Conservation (phyloP, 1,139 yeast species). For the Scheffersomyces quercinus region DNA sequence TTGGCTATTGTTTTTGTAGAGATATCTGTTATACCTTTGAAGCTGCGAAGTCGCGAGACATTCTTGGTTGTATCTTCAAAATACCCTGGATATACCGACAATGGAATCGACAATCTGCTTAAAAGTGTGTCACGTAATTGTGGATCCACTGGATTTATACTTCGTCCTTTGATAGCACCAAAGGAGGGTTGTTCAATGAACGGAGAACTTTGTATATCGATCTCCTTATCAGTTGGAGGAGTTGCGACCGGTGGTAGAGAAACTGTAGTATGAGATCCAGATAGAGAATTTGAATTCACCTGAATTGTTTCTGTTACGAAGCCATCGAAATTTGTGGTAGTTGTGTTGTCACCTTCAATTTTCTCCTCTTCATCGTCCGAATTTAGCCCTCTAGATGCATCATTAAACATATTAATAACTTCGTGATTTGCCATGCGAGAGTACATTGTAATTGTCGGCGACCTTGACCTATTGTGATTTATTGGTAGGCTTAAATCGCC, state of each 20-base stretch:
- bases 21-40: constrained; percentile 36
- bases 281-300: constrained; percentile 8
- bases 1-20: constrained; percentile 32
- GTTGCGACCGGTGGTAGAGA: constrained; percentile 17
- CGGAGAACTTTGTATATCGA: constrained; percentile 43
- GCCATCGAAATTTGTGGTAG: constrained; percentile 46
- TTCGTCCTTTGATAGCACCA: constrained; percentile 9
- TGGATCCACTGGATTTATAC: constrained; percentile 34
- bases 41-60: constrained; percentile 31
- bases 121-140: constrained; percentile 24
- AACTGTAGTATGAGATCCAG: constrained; percentile 3
- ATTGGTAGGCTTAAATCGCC: constrained; percentile 11
- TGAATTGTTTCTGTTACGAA: constrained; percentile 54
- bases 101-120: constrained; percentile 24
- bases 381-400: constrained; percentile 43
- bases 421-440: constrained; percentile 79
- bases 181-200: constrained; percentile 42
- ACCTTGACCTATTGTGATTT: constrained; percentile 32
- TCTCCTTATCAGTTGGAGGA: constrained; percentile 35
- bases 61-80: constrained; percentile 15
- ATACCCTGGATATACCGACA: constrained; percentile 31
- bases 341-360: constrained; percentile 28
- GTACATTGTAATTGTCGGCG: constrained; percentile 79
- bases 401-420: constrained; percentile 74
- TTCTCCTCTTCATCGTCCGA: constrained; percentile 34